These are phyloP conservation scores for Stentor coeruleus DNA, from an alignment of 73 alveolate genomes.

Conservation along the genomic window DNA sequence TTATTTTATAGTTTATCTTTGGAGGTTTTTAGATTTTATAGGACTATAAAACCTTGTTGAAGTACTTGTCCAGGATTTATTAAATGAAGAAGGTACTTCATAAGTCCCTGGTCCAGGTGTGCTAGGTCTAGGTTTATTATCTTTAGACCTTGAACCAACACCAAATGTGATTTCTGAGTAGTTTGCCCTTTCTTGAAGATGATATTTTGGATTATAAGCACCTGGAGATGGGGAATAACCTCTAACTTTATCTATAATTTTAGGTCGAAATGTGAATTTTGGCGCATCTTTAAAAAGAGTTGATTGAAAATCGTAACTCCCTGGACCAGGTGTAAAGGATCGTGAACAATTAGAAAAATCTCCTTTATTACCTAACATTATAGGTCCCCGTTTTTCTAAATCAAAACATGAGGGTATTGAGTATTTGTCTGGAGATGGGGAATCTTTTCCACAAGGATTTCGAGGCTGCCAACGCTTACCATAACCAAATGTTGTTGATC, in stretches of 20 bases:
- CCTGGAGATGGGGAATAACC: slow-evolving; percentile 7
- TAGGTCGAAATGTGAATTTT: not conserved
- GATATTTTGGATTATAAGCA: not conserved
- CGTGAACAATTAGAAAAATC: too few species aligned
- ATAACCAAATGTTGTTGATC: too few species aligned
- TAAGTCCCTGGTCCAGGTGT: not conserved
- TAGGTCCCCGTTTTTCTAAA: too few species aligned
- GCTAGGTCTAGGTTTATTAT: not conserved
- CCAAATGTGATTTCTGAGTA: not conserved
- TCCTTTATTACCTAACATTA: too few species aligned
- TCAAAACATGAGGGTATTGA: too few species aligned
- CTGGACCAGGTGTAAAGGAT: slow-evolving; percentile 30
- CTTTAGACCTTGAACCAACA: not conserved
- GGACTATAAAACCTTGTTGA: not conserved
- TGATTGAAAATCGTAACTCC: not conserved
- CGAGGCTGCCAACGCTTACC: too few species aligned
- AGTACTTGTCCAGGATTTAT: not conserved
- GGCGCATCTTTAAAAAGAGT: not conserved
- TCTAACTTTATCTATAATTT: not conserved
- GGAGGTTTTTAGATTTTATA: too few species aligned
- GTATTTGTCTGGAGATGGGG: too few species aligned
- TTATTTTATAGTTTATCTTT: too few species aligned
- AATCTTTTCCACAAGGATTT: too few species aligned
- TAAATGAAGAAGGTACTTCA: not conserved
- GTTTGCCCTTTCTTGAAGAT: not conserved